phyloP scores from a whole-genome alignment of 148 eudicot genomes.

The Rhododendron kiyosumense region DNA sequence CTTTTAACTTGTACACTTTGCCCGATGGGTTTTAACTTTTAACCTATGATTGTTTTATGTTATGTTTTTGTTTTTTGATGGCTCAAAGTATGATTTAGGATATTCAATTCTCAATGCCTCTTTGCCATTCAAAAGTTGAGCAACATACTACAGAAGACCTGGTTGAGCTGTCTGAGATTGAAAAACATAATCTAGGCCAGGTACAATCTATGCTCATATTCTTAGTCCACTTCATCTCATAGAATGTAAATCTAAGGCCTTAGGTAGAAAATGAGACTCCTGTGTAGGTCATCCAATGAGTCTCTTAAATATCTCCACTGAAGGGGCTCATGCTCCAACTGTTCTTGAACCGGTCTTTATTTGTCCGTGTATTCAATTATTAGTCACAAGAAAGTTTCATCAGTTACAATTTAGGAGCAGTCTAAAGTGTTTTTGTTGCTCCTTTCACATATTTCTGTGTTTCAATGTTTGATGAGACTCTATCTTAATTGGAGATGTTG shows the following conservation, averaged over 20 bases:
- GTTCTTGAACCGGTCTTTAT: neutral
- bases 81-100: constrained; percentile 36
- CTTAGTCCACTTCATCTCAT: neutral
- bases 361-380: neutral
- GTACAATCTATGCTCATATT: constrained; percentile 25
- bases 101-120: constrained; percentile 79
- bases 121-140: constrained; percentile 67
- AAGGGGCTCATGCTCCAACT: neutral
- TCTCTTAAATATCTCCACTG: neutral
- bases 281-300: neutral
- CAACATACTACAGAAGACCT: constrained; percentile 78
- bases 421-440: neutral
- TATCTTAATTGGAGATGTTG: neutral
- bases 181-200: constrained; percentile 83
- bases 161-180: constrained; percentile 92
- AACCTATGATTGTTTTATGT: neutral
- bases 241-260: neutral
- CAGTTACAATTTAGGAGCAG: neutral
- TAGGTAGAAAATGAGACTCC: neutral
- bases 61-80: constrained; percentile 5
- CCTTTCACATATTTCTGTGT: neutral
- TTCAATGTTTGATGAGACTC: neutral
- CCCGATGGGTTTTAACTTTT: constrained; percentile 2
- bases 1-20: neutral
- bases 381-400: neutral